Conservation (phyloP, 768 basidiomycete species). For the Tephrocybe rancida region DNA sequence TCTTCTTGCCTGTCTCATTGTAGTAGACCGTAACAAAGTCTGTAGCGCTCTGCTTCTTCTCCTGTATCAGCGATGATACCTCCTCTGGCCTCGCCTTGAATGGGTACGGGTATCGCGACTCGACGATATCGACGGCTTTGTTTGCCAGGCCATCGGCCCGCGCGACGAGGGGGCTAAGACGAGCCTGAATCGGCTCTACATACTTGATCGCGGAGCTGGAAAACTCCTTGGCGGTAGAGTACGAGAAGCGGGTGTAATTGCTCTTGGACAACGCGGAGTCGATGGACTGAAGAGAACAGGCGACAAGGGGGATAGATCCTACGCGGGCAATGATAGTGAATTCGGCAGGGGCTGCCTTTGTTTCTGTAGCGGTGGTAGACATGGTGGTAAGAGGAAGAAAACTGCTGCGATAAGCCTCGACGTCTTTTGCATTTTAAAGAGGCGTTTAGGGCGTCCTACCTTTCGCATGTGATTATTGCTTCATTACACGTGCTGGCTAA, state of each 20-base stretch:
- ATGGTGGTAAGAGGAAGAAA: constrained; percentile 20
- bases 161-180: constrained; percentile 65
- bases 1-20: constrained; percentile 15
- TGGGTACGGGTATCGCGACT: constrained; percentile 74
- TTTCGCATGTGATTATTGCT: constrained; percentile 12
- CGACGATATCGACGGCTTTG: constrained; percentile 73
- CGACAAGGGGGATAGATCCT: constrained; percentile 73
- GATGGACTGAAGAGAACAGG: constrained; percentile 61
- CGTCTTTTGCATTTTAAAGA: constrained; percentile 5
- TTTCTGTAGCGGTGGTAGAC: constrained; percentile 27
- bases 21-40: constrained; percentile 55
- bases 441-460: not conserved
- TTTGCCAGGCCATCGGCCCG: constrained; percentile 70
- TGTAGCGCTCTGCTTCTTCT: constrained; percentile 55
- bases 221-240: constrained; percentile 63
- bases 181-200: constrained; percentile 66
- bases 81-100: constrained; percentile 78
- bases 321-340: constrained; percentile 66
- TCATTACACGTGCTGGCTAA: constrained; percentile 7
- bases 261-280: constrained; percentile 62
- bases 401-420: constrained; percentile 14
- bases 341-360: constrained; percentile 42
- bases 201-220: constrained; percentile 60
- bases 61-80: constrained; percentile 59
- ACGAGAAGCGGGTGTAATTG: constrained; percentile 63